Evolutionary conservation across 176 grass and related monocot species (phyloP).

Genomic region (Areca catechu): DNA sequence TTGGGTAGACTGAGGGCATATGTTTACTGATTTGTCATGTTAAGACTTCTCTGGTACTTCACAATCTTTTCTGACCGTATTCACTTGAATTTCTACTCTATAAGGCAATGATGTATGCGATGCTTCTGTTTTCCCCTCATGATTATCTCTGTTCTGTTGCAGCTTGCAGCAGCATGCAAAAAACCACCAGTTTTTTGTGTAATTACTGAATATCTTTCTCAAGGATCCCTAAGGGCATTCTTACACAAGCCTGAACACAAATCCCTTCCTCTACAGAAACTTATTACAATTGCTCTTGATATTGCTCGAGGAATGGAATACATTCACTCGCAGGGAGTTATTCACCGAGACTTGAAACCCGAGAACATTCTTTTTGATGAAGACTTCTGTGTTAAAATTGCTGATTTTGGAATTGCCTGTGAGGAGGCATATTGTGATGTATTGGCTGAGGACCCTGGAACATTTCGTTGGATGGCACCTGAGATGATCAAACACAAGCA

Average conservation of each 20-base stretch:
- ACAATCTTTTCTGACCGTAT: too few species aligned
- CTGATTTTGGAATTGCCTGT: constrained; percentile 91
- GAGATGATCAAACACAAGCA: constrained; percentile 83
- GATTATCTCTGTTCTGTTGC: constrained; percentile 20
- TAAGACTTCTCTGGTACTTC: too few species aligned
- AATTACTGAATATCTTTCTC: constrained; percentile 80
- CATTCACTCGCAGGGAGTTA: constrained; percentile 81
- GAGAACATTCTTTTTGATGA: constrained; percentile 94
- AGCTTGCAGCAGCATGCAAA: constrained; percentile 76
- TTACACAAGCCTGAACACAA: constrained; percentile 58
- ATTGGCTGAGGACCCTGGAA: constrained; percentile 66
- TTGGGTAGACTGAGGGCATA: too few species aligned
- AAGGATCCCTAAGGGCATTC: constrained; percentile 71
- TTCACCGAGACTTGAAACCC: constrained; percentile 88
- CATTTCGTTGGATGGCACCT: constrained; percentile 97
- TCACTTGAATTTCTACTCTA: too few species aligned
- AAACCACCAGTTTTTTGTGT: constrained; percentile 76
- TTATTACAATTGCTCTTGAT: constrained; percentile 56
- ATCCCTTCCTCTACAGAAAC: constrained; percentile 49
- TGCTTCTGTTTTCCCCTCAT: background rate
- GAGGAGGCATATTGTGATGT: constrained; percentile 52
- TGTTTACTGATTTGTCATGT: too few species aligned
- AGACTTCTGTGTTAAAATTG: constrained; percentile 68
- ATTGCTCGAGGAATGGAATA: constrained; percentile 78
- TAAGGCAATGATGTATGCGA: too few species aligned